phyloP scores from a whole-genome alignment of 2,329 filamentous ascomycete species.

The Trichoderma cornu-damae region DNA sequence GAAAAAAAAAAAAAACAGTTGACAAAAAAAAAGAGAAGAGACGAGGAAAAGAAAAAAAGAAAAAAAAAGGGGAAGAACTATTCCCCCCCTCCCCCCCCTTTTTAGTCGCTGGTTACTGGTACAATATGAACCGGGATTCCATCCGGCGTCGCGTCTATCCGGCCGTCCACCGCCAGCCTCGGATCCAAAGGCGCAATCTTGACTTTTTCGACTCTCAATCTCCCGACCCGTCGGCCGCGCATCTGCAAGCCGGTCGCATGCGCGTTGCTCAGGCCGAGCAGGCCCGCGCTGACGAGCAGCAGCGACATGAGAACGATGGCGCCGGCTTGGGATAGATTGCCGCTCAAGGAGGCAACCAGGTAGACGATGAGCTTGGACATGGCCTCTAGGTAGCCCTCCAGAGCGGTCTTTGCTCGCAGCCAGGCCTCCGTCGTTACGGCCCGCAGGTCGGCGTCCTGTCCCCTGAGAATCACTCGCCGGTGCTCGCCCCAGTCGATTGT shows the following conservation, averaged over 20 bases:
- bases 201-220: constrained; percentile 10
- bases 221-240: constrained; percentile 39
- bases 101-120: not conserved
- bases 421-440: constrained; percentile 54
- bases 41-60: too few relatives aligned
- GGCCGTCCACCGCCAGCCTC: constrained; percentile 7
- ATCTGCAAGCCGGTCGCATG: constrained; percentile 45
- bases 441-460: constrained; percentile 51
- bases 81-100: too few relatives aligned
- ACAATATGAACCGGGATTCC: constrained; percentile 4
- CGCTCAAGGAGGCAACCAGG: constrained; percentile 49
- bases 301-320: constrained; percentile 48
- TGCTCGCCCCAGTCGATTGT: constrained; percentile 49
- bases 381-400: constrained; percentile 49
- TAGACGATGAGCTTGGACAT: constrained; percentile 54
- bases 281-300: constrained; percentile 47
- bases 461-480: constrained; percentile 48
- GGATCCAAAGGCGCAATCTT: constrained; percentile 13
- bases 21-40: too few relatives aligned
- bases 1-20: too few relatives aligned
- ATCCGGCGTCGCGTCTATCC: not conserved
- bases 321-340: constrained; percentile 50
- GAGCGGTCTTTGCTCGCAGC: constrained; percentile 47
- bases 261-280: constrained; percentile 52
- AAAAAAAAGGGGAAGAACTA: not conserved